These are phyloP conservation scores for Didymella glomerata DNA, from an alignment of 2,329 filamentous ascomycete species.

Conservation along the genomic window DNA sequence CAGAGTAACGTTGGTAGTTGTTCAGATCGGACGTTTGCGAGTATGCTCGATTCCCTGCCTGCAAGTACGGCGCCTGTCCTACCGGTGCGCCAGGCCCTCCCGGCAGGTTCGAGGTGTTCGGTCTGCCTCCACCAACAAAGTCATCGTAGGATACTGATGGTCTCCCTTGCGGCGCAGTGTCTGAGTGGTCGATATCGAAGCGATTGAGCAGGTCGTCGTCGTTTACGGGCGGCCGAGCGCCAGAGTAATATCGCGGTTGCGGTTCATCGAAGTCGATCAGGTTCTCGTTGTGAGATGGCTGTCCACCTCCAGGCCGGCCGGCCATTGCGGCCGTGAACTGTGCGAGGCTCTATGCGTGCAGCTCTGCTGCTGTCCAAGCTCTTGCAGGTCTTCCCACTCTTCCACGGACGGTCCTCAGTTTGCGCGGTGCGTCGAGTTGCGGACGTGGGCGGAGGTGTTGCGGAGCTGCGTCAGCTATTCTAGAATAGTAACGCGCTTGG, in stretches of 20 bases:
- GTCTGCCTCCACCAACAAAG: slow-evolving; percentile 77
- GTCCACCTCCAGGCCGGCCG: slow-evolving; percentile 64
- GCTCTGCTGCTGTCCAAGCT: slow-evolving; percentile 30
- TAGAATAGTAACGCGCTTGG: slow-evolving; percentile 22
- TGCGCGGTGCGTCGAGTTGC: slow-evolving; percentile 17
- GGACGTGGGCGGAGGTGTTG: slow-evolving; percentile 25
- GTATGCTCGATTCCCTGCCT: slow-evolving; percentile 56
- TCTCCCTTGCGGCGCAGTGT: slow-evolving; percentile 70
- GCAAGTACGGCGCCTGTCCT: slow-evolving; percentile 47
- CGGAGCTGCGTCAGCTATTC: slow-evolving; percentile 33
- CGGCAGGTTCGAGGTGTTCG: slow-evolving; percentile 53
- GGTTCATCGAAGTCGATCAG: slow-evolving; percentile 78
- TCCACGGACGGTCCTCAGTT: not conserved
- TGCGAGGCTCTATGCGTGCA: slow-evolving; percentile 35
- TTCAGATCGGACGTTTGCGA: slow-evolving; percentile 82
- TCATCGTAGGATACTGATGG: slow-evolving; percentile 94
- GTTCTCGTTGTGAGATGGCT: slow-evolving; percentile 61
- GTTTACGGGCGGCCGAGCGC: slow-evolving; percentile 78
- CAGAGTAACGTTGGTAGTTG: slow-evolving; percentile 92
- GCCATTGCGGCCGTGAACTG: slow-evolving; percentile 54
- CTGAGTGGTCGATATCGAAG: slow-evolving; percentile 74
- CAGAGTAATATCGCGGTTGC: slow-evolving; percentile 75
- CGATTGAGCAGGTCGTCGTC: slow-evolving; percentile 82
- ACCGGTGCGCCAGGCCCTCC: slow-evolving; percentile 55
- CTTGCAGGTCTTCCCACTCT: slow-evolving; percentile 33